phyloP scores from a whole-genome alignment of 2,329 filamentous ascomycete species.

The Calcarisporium arbuscula region DNA sequence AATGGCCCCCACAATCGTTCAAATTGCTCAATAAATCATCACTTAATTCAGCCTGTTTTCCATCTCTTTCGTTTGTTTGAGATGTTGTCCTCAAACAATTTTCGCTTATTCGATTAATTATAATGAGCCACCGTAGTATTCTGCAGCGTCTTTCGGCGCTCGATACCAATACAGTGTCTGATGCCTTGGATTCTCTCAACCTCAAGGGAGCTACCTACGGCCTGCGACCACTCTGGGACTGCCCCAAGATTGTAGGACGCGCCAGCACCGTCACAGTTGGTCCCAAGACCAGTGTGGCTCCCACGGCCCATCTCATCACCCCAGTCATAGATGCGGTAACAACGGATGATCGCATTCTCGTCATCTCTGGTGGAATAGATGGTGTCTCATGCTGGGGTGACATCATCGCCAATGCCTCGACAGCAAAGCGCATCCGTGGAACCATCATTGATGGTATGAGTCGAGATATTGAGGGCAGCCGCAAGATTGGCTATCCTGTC shows the following conservation, averaged over 20 bases:
- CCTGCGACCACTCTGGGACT: conserved; percentile 13
- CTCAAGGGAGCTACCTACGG: conserved; percentile 13
- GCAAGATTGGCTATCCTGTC: conserved; percentile 24
- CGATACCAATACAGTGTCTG: conserved; percentile 14
- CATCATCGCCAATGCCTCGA: conserved; percentile 14
- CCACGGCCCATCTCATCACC: neutral
- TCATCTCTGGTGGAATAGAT: conserved; percentile 11
- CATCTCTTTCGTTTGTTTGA: too few relatives aligned
- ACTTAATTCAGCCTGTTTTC: too few relatives aligned
- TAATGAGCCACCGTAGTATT: neutral
- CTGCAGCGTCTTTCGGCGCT: conserved; percentile 10
- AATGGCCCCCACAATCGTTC: too few relatives aligned
- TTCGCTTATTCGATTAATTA: too few relatives aligned
- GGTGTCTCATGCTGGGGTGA: conserved; percentile 15
- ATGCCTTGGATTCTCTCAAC: conserved; percentile 14
- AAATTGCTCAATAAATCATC: too few relatives aligned
- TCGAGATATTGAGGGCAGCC: conserved; percentile 25
- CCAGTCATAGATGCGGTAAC: conserved; percentile 9
- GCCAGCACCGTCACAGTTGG: conserved; percentile 12
- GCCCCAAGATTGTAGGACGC: conserved; percentile 13
- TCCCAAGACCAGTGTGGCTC: conserved; percentile 5
- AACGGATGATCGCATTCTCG: conserved; percentile 8
- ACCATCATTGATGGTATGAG: conserved; percentile 25
- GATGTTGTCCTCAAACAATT: too few relatives aligned
- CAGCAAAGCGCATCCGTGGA: conserved; percentile 19